Conservation (phyloP, 129 eudicot species). For the Lactuca saligna region DNA sequence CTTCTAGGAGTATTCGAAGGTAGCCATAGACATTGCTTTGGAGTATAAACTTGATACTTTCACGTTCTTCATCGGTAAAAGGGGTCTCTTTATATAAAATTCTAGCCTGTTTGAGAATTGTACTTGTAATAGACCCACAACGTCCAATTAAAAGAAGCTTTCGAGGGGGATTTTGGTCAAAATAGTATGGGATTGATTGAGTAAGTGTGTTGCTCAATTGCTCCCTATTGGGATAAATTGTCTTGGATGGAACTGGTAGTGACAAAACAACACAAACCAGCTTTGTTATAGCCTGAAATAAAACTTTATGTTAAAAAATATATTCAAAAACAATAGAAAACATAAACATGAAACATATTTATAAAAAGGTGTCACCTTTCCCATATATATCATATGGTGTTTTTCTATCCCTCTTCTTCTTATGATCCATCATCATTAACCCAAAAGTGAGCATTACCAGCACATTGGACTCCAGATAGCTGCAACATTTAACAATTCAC, state of each 20-base stretch:
- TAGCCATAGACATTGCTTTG: conserved; percentile 86
- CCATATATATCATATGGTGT: conserved; percentile 95
- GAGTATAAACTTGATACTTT: conserved; percentile 66
- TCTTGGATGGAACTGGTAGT: conserved; percentile 88
- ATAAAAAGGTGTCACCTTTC: conserved; percentile 59
- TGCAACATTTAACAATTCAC: conserved; percentile 29
- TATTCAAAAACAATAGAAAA: conserved; percentile 1
- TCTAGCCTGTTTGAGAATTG: conserved; percentile 95
- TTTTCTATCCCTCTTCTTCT: conserved; percentile 98
- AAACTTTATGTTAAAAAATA: conserved; percentile 2
- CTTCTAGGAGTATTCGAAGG: conserved; percentile 91
- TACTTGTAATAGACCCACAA: conserved; percentile 92
- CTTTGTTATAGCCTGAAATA: conserved; percentile 84
- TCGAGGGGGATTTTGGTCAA: conserved; percentile 58
- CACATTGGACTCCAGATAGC: conserved; percentile 99
- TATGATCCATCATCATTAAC: conserved; percentile 99
- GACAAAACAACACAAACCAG: conserved; percentile 90
- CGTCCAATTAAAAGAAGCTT: conserved; percentile 88
- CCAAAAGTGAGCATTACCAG: conserved; percentile 99
- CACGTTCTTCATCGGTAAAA: conserved; percentile 83
- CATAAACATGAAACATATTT: not conserved
- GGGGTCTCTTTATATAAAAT: conserved; percentile 83
- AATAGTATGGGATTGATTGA: conserved; percentile 58
- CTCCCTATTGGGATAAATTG: conserved; percentile 53
- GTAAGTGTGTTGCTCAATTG: conserved; percentile 51